These are phyloP conservation scores for Starmerella geochares DNA, from an alignment of 805 yeast genomes.

Conservation along the genomic window DNA sequence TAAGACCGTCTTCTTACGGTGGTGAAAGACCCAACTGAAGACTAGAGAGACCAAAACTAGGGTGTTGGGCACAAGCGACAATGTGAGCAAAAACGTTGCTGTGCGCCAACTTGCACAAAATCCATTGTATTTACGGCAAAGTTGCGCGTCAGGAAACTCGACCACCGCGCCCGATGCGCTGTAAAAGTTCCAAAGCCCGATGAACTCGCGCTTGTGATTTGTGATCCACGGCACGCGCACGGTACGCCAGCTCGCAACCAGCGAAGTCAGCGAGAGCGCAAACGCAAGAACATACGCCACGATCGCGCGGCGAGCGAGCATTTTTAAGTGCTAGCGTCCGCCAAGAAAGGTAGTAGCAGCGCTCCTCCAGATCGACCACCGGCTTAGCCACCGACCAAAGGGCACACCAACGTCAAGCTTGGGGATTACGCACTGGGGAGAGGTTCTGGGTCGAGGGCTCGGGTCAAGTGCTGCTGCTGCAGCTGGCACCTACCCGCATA, in stretches of 20 bases:
- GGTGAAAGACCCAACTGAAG: slow-evolving; percentile 22
- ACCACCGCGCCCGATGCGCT: slow-evolving; percentile 5
- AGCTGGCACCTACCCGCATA: too few species aligned
- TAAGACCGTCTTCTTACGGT: slow-evolving; percentile 23
- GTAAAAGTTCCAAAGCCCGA: slow-evolving; percentile 15
- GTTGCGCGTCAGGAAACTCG: slow-evolving; percentile 24
- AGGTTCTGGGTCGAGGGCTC: not conserved
- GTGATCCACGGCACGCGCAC: slow-evolving; percentile 21
- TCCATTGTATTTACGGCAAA: slow-evolving; percentile 19
- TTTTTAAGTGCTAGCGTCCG: not conserved
- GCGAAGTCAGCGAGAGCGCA: slow-evolving; percentile 13
- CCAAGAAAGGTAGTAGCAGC: not conserved
- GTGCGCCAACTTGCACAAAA: slow-evolving; percentile 30
- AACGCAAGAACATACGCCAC: slow-evolving; percentile 18
- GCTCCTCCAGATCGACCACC: not conserved
- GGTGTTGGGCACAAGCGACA: slow-evolving; percentile 25
- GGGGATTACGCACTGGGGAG: too few species aligned
- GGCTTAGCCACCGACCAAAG: slow-evolving; percentile 1
- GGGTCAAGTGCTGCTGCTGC: not conserved
- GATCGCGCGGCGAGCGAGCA: slow-evolving; percentile 11
- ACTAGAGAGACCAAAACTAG: slow-evolving; percentile 17
- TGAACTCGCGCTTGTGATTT: slow-evolving; percentile 10
- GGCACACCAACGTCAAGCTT: not conserved
- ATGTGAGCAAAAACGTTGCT: slow-evolving; percentile 25
- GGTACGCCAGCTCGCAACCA: slow-evolving; percentile 8